Base-by-base conservation (phyloP, 1,284 basidiomycete species). In the Fereydounia khargensis region DNA sequence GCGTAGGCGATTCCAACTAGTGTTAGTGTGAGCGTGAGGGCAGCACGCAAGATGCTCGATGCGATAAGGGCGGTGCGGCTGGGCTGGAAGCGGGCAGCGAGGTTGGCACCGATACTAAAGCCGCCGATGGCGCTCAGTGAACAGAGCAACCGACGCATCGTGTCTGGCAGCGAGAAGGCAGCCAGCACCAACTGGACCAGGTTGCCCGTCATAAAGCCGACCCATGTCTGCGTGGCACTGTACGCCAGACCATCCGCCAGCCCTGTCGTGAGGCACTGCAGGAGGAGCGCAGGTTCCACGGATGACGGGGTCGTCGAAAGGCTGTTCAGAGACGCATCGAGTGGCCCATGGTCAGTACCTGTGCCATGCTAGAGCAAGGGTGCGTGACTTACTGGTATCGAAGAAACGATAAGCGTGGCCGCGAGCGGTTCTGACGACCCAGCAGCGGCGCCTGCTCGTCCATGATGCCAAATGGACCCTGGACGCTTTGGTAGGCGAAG, bases 161-260 rank as follows among this genome's bases (percentile, higher is more conserved):
- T 22, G 18, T 22, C 19, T 27, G 16, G 10, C 18, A 24, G 33
- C 51, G 6, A 38, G 17, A 51, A 63, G 7, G 48, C 19, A 16
- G 55, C 47, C 46, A 63, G 58, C 21, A 55, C 27, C 35, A 59
- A 35, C 31, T 63, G 55, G 2, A 59, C 56, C 39, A 63, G 31
- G 35, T 59, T 63, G 19, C 59, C 59, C 2, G 59, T 59, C 59
- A 59, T 58, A 24, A 63, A 63, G 22, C 59, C 59, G 2, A 63
- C 40, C 59, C 59, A 63, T 0, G 46, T 54, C 17, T 44, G 25
- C 2, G 55, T 59, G 10, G 51, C 40, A 4, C 42, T 37, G 40
- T 45, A 63, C 5, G 47, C 45, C 21, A 42, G 41, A 2, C 55
- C 45, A 42, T 63, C 59, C 1, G 55, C 49, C 4, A 63, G 39